Base-by-base conservation (phyloP, 2,329 filamentous ascomycete species). In the Penicillium italicum region DNA sequence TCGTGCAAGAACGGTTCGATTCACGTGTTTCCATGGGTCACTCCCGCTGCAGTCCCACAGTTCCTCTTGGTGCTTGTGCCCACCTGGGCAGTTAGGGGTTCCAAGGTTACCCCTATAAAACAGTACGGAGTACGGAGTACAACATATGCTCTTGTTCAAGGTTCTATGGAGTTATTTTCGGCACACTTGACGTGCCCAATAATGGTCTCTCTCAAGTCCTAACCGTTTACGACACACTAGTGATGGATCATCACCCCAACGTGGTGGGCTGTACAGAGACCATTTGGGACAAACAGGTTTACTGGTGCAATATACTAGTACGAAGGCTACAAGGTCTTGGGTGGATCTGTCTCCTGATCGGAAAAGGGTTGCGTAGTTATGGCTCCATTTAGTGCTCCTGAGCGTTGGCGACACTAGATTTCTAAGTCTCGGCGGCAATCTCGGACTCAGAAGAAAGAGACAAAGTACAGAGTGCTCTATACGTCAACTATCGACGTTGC, bases 311-410 rank as follows among this genome's bases (percentile, higher is more conserved):
- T 14, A 49, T 18, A 43, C n/a, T 49, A 49, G 51, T 31, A 22
- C 36, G 3, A 24, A 46, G 41, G 24, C 44, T 49, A 43, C 50
- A 53, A 20, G 37, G 22, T 43, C 2, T 47, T 20, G 4, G 10
- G 24, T 47, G 42, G 44, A 49, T 22, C 48, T 16, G 24, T 50
- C 50, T 41, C 43, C 43, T 53, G 50, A 53, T 53, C 50, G 26
- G 11, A 30, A 24, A 40, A 26, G 33, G 28, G 33, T 14, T 18
- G 24, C 24, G 24, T 4, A 31, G 38, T 47, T 20, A 20, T 22
- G 22, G 26, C 14, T 31, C 33, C 18, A 20, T 36, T 22, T 38
- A n/a, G 18, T 37, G 26, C 31, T 54, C 44, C 8, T 28, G 12
- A 14, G 16, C 37, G 11, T 52, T 49, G 12, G 28, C 47, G 20